Evolutionary conservation across 495 filamentous ascomycete genomes (phyloP), one percentile per base, ranked within the genome.

Genomic region (Talaromyces wortmannii): DNA sequence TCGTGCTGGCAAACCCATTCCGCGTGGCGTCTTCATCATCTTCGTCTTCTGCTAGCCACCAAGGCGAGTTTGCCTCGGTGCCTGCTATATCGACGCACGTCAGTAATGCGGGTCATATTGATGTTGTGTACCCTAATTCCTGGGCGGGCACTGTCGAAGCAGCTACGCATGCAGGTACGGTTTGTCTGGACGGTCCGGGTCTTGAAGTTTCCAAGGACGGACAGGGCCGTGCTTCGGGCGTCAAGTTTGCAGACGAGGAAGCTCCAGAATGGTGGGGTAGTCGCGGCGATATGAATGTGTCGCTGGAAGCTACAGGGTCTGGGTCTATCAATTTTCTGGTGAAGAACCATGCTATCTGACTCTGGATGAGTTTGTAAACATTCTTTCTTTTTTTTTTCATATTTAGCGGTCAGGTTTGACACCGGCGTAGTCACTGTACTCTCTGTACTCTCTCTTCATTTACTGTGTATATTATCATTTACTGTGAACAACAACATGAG

Each of bases 101-200:
- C 45, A 57, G 40, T 36, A 23, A 48, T 15, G 15, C 52, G 7
- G 60, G 61, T 4, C 45, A 42, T 29, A 36, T 63, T 12, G 11
- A 55, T 5, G 45, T 63, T 48, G 17, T 16, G 13, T 63, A 63
- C 54, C 61, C 61, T 1, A 31, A 29, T 18, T 42, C 45, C 33
- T 63, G 61, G 61, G 55, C 57, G 11, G 61, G 61, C 11, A 18
- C 45, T 31, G 55, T 63, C 40, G 47, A 57, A 16, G 58, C 58
- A 0, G 29, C 29, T 0, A 7, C 51, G 8, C 15, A 29, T 11
- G 7, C 16, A 15, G 60, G 60, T 4, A 31, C 32, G 48, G 18
- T 58, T 23, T 36, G 17, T 32, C 31, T 60, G n/a, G 43, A 52
- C 44, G 61, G 61, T 11, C 18, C 49, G 4, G 58, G 58, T 4